Conservation (phyloP, 202 grass and related monocot genomes). For the Brachypodium distachyon region DNA sequence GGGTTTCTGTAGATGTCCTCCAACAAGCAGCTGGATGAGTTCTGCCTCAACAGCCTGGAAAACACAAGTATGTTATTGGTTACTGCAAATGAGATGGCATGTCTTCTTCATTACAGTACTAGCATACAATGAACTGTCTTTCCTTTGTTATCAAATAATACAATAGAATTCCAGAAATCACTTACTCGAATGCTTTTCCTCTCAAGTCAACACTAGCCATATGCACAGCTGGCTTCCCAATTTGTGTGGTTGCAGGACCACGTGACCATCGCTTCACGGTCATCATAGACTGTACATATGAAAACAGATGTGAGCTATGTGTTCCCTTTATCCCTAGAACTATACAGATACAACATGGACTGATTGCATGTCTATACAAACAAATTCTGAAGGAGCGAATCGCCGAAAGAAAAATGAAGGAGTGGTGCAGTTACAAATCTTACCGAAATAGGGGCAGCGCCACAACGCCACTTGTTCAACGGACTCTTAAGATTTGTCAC, state of each 20-base stretch:
- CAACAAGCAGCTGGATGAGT: constrained; percentile 68
- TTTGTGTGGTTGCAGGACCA: constrained; percentile 55
- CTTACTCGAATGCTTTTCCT: constrained; percentile 98
- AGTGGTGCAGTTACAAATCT: constrained; percentile 12
- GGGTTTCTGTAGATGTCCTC: constrained; percentile 99
- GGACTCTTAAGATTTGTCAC: constrained; percentile 97
- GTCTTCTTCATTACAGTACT: not conserved
- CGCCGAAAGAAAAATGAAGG: no score
- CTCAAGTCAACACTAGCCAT: constrained; percentile 78
- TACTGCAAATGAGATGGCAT: not conserved
- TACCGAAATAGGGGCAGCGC: constrained; percentile 91
- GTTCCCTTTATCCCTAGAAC: not conserved
- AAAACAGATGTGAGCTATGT: constrained; percentile 12
- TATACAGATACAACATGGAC: not conserved
- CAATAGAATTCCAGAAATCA: not conserved
- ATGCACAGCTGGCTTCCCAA: constrained; percentile 96
- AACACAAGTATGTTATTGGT: not conserved
- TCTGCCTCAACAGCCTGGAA: constrained; percentile 70
- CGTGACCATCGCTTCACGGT: constrained; percentile 83
- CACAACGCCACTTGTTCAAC: constrained; percentile 88
- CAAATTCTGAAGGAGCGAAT: not conserved
- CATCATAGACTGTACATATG: constrained; percentile 77
- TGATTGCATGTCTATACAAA: constrained; percentile 3
- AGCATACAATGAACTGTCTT: not conserved
- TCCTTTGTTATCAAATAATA: not conserved